Evolutionary conservation across 148 eudicot genomes (phyloP).

Genomic region (Silene latifolia): DNA sequence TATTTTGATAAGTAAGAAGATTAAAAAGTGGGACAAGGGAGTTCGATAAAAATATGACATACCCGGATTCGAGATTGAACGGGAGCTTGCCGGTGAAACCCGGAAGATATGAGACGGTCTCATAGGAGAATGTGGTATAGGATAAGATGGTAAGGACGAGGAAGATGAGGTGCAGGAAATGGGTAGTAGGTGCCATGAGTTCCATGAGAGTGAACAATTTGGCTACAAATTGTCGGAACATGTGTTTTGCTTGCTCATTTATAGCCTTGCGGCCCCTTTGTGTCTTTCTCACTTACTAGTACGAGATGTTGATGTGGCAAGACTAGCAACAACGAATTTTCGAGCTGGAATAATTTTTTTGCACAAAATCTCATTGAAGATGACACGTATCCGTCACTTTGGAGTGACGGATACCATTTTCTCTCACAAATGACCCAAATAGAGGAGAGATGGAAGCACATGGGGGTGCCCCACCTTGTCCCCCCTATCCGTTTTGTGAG

Average conservation of each 20-base stretch:
- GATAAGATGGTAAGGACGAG: constrained; percentile 3
- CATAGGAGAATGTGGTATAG: constrained; percentile 7
- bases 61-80: constrained; percentile 40
- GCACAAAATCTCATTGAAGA: too few relatives aligned
- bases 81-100: constrained; percentile 36
- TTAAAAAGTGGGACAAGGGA: too few relatives aligned
- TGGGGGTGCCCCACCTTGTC: too few relatives aligned
- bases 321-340: too few relatives aligned
- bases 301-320: too few relatives aligned
- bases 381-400: too few relatives aligned
- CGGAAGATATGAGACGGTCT: constrained; percentile 26
- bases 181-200: constrained; percentile 11
- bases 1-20: too few relatives aligned
- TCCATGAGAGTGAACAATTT: neutral
- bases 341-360: too few relatives aligned
- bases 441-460: too few relatives aligned
- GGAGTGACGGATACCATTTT: too few relatives aligned
- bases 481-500: too few relatives aligned
- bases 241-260: neutral
- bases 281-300: neutral
- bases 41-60: neutral
- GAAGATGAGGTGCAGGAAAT: constrained; percentile 13
- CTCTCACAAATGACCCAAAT: too few relatives aligned
- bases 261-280: neutral
- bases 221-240: neutral